Evolutionary conservation across 1,139 yeast genomes (phyloP).

Genomic region (Sporopachydermia cereana): DNA sequence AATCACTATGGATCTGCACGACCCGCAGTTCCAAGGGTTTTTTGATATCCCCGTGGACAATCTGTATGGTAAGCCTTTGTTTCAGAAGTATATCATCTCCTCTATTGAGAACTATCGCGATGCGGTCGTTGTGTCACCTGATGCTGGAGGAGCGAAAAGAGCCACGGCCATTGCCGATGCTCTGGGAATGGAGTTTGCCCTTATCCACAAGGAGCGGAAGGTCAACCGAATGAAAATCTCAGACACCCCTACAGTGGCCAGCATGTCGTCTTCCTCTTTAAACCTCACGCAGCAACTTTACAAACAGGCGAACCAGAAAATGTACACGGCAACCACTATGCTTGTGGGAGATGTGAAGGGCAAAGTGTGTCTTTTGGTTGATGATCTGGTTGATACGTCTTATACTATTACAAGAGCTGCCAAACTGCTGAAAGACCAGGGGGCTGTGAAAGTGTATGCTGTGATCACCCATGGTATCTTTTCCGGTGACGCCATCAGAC

Average conservation of each 20-base stretch:
- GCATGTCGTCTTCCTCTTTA: constrained; percentile 10
- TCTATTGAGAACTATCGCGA: constrained; percentile 63
- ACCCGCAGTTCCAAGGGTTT: constrained; percentile 89
- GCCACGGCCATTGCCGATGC: constrained; percentile 93
- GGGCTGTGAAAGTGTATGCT: constrained; percentile 79
- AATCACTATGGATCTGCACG: constrained; percentile 96
- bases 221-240: constrained; percentile 24
- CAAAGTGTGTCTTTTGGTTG: constrained; percentile 75
- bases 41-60: constrained; percentile 91
- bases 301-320: constrained; percentile 16
- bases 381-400: constrained; percentile 90
- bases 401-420: constrained; percentile 91
- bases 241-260: constrained; percentile 12
- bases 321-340: constrained; percentile 60
- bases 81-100: constrained; percentile 69
- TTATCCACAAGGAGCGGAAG: constrained; percentile 90
- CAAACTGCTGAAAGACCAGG: constrained; percentile 79
- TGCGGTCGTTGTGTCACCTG: constrained; percentile 86
- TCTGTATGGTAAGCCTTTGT: constrained; percentile 70
- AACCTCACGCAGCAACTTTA: constrained; percentile 7
- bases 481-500: constrained; percentile 78
- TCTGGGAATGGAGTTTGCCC: constrained; percentile 79
- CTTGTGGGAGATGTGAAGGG: constrained; percentile 86
- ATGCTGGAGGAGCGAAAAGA: constrained; percentile 95
- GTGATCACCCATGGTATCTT: constrained; percentile 88